Base-by-base conservation (phyloP, 108 stramenopile genomes). In the Stephanodiscus minutulus region DNA sequence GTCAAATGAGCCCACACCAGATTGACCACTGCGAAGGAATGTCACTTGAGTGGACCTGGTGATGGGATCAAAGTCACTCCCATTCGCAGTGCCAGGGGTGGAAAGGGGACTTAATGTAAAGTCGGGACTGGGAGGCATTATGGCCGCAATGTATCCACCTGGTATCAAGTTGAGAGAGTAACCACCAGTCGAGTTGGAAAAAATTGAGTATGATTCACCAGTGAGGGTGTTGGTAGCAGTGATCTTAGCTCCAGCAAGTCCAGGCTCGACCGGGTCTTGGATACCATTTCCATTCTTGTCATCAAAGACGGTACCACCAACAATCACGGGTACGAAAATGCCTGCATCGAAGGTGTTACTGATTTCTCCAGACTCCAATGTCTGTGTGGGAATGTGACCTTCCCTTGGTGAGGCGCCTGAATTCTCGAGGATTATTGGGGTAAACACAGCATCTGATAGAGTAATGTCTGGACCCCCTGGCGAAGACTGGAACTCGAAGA, bases 261-360 rank as follows among this genome's bases (percentile, higher is more conserved):
- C 66, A 28, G 33, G 31, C 41, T 79, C 78, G 5, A 49, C 58
- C 3, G n/a, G 0, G 28, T 76, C 74, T 64, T 63, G 66, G 33
- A 67, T 53, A 29, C 74, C 74, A 56, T 76, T 57, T 11, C 55
- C 72, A 58, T 79, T 68, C 20, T 62, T 61, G 55, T 79, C 78
- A 28, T 79, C 61, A 65, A 66, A 79, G 24, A 64, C 62, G 37
- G 58, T 31, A 60, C 78, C 78, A 21, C 52, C 54, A 41, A 79
- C 67, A 25, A 49, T 60, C 1, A 59, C 61, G 17, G 78, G 71
- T 10, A 46, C 48, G 36, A 50, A 78, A 52, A 78, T 44, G 61
- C 70, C 77, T 22, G 70, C 77, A 67, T 72, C 70, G 20, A 78
- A 70, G 4, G 77, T 59, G 27, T 52, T 52, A 43, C 72, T 59